Percentiles rank a stretch among this genome's conserved stretches.
These are phyloP conservation scores for Pseudogymnoascus sp. DNA, from an alignment of 2,329 filamentous ascomycete genomes.

Conservation along the genomic window DNA sequence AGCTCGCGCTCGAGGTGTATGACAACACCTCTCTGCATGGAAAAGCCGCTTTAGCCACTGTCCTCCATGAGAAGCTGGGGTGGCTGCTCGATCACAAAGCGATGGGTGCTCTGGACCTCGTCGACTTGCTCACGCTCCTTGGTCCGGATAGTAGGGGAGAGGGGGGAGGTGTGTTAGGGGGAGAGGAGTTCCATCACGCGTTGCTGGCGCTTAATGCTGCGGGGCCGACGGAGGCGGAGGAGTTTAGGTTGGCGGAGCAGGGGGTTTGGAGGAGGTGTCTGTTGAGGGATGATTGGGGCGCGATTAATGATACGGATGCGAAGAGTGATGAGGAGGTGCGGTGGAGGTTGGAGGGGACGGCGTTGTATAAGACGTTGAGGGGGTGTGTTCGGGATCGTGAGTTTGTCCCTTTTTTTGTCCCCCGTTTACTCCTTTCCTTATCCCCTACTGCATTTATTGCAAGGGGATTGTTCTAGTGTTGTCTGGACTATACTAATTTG, in stretches of 20 bases:
- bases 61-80: constrained; percentile 63
- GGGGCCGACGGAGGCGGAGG: constrained; percentile 47
- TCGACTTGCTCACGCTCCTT: constrained; percentile 76
- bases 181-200: constrained; percentile 57
- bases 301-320: constrained; percentile 67
- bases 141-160: constrained; percentile 30
- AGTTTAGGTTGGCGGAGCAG: constrained; percentile 45
- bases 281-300: constrained; percentile 75
- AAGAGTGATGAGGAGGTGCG: constrained; percentile 63
- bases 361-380: constrained; percentile 58
- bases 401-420: constrained; percentile 23
- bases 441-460: too few relatives aligned
- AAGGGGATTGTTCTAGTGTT: too few relatives aligned
- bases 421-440: too few relatives aligned
- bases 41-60: constrained; percentile 57
- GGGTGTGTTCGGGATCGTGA: constrained; percentile 58
- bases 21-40: constrained; percentile 44
- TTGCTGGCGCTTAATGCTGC: constrained; percentile 33
- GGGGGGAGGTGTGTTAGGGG: constrained; percentile 38
- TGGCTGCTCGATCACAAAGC: constrained; percentile 64
- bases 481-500: too few relatives aligned
- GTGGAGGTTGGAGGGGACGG: constrained; percentile 53
- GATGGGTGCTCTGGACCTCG: constrained; percentile 55
- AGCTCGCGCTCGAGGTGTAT: constrained; percentile 60
- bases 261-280: constrained; percentile 86